Evolutionary conservation across 1,139 yeast genomes (phyloP).

Genomic region (Geotrichum cucujoidarum): DNA sequence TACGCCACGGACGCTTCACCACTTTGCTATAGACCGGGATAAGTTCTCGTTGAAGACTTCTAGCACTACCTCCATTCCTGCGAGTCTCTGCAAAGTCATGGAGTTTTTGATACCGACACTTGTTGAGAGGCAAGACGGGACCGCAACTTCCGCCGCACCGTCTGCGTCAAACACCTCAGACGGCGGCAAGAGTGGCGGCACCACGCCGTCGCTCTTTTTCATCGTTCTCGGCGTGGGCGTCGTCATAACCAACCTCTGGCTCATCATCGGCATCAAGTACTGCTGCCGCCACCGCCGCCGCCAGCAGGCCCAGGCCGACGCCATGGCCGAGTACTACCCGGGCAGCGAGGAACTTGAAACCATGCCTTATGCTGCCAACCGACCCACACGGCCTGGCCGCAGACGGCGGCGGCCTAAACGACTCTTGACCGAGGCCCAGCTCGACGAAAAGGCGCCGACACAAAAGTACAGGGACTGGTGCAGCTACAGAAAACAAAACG

Average conservation of each 20-base stretch:
- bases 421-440: slow-evolving; percentile 51
- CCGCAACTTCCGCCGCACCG: not conserved
- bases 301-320: not conserved
- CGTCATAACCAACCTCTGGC: slow-evolving; percentile 38
- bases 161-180: not conserved
- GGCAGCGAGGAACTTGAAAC: slow-evolving; percentile 6
- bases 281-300: slow-evolving; percentile 31
- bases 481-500: slow-evolving; percentile 24
- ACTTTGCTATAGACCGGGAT: too few relatives aligned
- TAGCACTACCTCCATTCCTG: too few relatives aligned
- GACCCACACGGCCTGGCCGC: not conserved
- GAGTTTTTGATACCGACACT: not conserved
- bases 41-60: too few relatives aligned
- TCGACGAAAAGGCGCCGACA: slow-evolving; percentile 61
- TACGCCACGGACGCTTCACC: too few relatives aligned
- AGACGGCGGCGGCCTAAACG: slow-evolving; percentile 25
- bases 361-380: slow-evolving; percentile 1
- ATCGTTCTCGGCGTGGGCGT: slow-evolving; percentile 41
- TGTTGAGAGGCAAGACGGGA: not conserved
- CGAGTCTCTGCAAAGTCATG: too few relatives aligned
- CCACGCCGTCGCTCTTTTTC: slow-evolving; percentile 36
- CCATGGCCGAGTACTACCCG: not conserved
- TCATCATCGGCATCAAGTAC: slow-evolving; percentile 36
- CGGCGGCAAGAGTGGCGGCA: not conserved
- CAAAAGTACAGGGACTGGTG: slow-evolving; percentile 47